Percentiles rank a stretch among this genome's conserved stretches.
Evolutionary conservation across 1,284 basidiomycete genomes (phyloP).

Genomic region (Volvariella volvacea): DNA sequence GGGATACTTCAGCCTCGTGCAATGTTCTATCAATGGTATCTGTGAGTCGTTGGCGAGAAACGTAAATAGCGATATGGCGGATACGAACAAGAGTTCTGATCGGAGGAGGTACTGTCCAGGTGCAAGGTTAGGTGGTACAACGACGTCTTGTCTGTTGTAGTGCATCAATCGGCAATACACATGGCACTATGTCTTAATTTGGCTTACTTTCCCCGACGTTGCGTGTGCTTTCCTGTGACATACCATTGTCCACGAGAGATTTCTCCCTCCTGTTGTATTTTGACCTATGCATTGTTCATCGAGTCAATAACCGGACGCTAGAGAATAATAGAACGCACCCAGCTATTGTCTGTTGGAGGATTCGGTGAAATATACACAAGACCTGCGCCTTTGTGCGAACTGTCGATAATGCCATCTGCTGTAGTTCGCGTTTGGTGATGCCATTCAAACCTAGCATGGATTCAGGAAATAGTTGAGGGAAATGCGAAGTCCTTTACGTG

Average conservation of each 20-base stretch:
- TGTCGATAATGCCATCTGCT: conserved; percentile 7
- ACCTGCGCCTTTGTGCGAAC: conserved; percentile 8
- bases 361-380: conserved; percentile 6
- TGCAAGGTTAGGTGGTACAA: background rate
- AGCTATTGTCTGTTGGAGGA: conserved; percentile 5
- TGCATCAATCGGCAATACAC: no score
- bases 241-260: background rate
- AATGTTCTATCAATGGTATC: conserved; percentile 3
- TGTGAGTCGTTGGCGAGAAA: no score
- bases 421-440: conserved; percentile 6
- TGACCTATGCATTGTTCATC: background rate
- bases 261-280: background rate
- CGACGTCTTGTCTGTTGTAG: background rate
- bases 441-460: conserved; percentile 8
- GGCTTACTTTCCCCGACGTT: background rate
- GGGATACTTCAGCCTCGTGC: conserved; percentile 7
- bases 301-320: background rate
- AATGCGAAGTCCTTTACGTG: no score
- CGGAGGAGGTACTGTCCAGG: background rate
- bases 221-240: background rate
- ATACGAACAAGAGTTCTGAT: background rate
- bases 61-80: background rate
- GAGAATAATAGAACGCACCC: conserved; percentile 2
- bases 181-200: no score
- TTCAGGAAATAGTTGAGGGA: background rate